Evolutionary conservation across 805 yeast species (phyloP).

Genomic region (Candida patagonica): DNA sequence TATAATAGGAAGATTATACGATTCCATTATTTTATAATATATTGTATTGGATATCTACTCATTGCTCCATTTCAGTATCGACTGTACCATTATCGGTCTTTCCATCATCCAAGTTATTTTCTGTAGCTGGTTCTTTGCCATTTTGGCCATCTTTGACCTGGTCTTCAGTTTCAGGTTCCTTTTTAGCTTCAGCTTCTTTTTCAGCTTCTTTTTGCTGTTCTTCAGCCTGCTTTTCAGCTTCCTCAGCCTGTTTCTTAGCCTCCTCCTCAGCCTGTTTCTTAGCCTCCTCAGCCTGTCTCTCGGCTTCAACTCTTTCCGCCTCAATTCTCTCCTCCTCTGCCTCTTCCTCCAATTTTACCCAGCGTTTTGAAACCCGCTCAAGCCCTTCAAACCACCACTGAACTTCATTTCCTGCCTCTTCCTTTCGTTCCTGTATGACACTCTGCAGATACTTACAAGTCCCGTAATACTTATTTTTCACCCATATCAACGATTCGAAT

Average conservation of each 20-base stretch:
- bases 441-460: too few species aligned
- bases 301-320: not conserved
- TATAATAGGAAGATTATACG: not conserved
- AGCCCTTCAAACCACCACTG: conserved; percentile 2
- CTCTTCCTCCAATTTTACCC: not conserved
- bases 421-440: not conserved
- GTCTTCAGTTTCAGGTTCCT: not conserved
- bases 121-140: not conserved
- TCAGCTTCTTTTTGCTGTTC: too few species aligned
- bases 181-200: not conserved
- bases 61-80: not conserved
- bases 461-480: conserved; percentile 4
- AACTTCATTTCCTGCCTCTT: not conserved
- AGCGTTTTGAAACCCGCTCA: not conserved
- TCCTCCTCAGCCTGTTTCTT: not conserved
- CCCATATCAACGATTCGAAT: conserved; percentile 8
- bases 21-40: not conserved
- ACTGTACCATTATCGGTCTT: not conserved
- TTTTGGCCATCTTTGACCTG: not conserved
- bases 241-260: conserved; percentile 1
- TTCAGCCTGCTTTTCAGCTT: not conserved
- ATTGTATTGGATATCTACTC: not conserved
- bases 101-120: not conserved
- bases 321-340: not conserved
- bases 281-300: not conserved